A percentile compares a stretch with the other conserved stretches of the same genome.
Conservation (phyloP, 495 filamentous ascomycete species). For the Lophiotrema nucula region DNA sequence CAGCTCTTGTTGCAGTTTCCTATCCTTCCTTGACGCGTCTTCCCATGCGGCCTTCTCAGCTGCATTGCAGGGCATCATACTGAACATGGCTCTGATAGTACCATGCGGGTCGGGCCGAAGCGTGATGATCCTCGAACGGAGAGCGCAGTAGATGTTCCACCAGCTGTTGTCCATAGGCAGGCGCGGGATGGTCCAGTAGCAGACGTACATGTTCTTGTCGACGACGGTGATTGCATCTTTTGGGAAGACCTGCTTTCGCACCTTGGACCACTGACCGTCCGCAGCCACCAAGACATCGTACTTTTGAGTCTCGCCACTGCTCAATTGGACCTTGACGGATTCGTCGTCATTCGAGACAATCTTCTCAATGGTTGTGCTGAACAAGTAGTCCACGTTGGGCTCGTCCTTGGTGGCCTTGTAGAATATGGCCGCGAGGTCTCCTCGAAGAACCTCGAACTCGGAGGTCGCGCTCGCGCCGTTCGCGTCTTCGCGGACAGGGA, state of each 20-base stretch:
- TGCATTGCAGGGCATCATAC: conserved; percentile 36
- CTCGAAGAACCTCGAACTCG: conserved; percentile 51
- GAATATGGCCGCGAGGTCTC: conserved; percentile 43
- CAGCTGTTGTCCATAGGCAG: conserved; percentile 39
- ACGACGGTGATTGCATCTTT: conserved; percentile 15
- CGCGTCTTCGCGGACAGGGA: too few species aligned
- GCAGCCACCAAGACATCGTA: conserved; percentile 35
- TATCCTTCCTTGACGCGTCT: conserved; percentile 15
- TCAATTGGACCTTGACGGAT: conserved; percentile 27
- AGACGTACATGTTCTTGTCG: conserved; percentile 27
- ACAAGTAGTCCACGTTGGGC: conserved; percentile 40
- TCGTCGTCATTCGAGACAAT: conserved; percentile 19
- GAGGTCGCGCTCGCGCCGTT: conserved; percentile 41
- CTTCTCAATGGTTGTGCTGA: conserved; percentile 34
- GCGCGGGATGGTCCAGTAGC: conserved; percentile 31
- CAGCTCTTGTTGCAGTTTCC: conserved; percentile 8
- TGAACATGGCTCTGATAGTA: conserved; percentile 29
- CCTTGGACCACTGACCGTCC: conserved; percentile 33
- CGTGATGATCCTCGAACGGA: conserved; percentile 38
- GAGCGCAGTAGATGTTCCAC: conserved; percentile 40
- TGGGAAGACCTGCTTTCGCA: conserved; percentile 19
- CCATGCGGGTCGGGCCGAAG: conserved; percentile 34
- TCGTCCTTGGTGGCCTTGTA: conserved; percentile 40
- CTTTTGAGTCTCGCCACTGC: conserved; percentile 19
- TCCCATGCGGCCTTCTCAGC: conserved; percentile 36